phyloP scores from a whole-genome alignment of 345 rosid species.

The Tarenaya hassleriana region DNA sequence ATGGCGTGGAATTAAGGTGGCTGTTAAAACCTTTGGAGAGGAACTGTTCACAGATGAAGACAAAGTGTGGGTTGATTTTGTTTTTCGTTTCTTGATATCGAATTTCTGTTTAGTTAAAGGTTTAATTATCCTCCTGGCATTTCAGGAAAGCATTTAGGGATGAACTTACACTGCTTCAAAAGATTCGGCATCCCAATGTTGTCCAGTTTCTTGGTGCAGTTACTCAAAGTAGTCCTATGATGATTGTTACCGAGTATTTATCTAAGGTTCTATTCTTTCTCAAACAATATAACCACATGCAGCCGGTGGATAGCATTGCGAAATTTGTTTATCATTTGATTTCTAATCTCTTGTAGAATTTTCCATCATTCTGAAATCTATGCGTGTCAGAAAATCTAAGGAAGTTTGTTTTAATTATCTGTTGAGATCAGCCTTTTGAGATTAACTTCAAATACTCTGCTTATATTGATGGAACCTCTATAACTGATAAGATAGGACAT shows the following conservation, averaged over 20 bases:
- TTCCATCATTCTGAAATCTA: background rate
- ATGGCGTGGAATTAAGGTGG: conserved; percentile 84
- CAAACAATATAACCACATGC: conserved; percentile 8
- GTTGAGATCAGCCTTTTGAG: conserved; percentile 1
- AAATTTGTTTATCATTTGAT: conserved; percentile 5
- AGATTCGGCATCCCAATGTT: conserved; percentile 79
- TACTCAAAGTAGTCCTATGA: conserved; percentile 84
- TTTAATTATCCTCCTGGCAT: conserved; percentile 20
- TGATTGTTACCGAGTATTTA: conserved; percentile 76
- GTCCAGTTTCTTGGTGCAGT: conserved; percentile 90
- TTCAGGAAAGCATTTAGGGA: conserved; percentile 77
- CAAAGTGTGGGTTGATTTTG: conserved; percentile 60
- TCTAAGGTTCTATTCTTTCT: conserved; percentile 45
- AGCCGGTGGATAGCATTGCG: background rate
- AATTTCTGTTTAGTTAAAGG: background rate
- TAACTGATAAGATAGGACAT: conserved; percentile 15
- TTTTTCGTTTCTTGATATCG: background rate
- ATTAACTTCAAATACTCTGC: background rate
- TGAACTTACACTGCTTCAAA: conserved; percentile 77
- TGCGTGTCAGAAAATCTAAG: background rate
- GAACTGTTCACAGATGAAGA: conserved; percentile 60
- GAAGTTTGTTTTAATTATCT: background rate
- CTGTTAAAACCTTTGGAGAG: conserved; percentile 74
- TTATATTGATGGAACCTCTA: background rate
- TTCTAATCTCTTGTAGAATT: background rate